These are phyloP conservation scores for Pseudozyma sp. DNA, from an alignment of 1,284 basidiomycete genomes.

Conservation along the genomic window DNA sequence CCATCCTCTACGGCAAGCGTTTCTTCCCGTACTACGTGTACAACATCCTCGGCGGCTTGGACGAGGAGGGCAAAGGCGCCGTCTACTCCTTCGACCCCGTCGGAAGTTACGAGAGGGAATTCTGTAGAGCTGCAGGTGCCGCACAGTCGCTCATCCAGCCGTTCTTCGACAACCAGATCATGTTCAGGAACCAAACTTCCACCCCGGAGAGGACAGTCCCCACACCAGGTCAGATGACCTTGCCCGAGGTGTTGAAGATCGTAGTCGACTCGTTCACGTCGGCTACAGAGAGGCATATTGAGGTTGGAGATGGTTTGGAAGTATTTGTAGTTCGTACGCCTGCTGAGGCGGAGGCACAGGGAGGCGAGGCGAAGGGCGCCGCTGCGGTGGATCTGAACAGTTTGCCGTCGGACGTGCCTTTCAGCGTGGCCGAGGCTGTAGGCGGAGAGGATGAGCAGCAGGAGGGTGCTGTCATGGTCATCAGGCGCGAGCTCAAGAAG, in stretches of 20 bases:
- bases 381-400: slow-evolving; percentile 47
- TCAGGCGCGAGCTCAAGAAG: slow-evolving; percentile 67
- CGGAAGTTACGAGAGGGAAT: slow-evolving; percentile 66
- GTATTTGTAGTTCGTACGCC: slow-evolving; percentile 64
- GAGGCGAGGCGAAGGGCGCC: slow-evolving; percentile 20
- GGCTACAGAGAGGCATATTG: slow-evolving; percentile 67
- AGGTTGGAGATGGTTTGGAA: slow-evolving; percentile 67
- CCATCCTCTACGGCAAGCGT: slow-evolving; percentile 67
- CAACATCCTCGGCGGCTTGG: slow-evolving; percentile 68
- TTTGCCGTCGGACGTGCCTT: slow-evolving; percentile 34
- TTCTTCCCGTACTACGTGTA: slow-evolving; percentile 69
- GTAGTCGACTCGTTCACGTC: slow-evolving; percentile 66
- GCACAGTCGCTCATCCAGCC: slow-evolving; percentile 67
- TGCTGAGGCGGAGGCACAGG: neutral
- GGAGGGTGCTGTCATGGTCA: slow-evolving; percentile 62
- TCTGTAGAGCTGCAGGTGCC: slow-evolving; percentile 66
- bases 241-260: slow-evolving; percentile 61
- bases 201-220: slow-evolving; percentile 57
- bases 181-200: slow-evolving; percentile 65
- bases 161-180: slow-evolving; percentile 68
- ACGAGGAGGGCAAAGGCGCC: slow-evolving; percentile 67
- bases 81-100: slow-evolving; percentile 68
- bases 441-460: slow-evolving; percentile 66
- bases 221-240: slow-evolving; percentile 60
- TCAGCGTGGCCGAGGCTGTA: slow-evolving; percentile 60